phyloP scores from a whole-genome alignment of 495 filamentous ascomycete species.

The Penicillium argentinense region DNA sequence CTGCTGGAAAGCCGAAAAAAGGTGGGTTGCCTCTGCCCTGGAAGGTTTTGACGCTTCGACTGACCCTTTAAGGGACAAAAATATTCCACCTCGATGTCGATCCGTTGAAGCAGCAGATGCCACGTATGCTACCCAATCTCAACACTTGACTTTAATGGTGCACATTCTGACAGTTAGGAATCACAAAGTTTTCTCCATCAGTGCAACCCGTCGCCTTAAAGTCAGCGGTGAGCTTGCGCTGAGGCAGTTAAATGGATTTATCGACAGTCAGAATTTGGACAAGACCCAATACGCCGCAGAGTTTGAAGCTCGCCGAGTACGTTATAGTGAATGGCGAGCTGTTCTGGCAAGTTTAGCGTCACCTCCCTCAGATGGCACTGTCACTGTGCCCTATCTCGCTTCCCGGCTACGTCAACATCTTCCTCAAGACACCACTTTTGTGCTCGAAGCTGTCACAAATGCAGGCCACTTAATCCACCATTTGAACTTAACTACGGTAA shows the following conservation, averaged over 20 bases:
- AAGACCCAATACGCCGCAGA: neutral
- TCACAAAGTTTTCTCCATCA: constrained; percentile 60
- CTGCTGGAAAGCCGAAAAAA: constrained; percentile 45
- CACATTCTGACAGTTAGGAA: neutral
- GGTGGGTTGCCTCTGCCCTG: constrained; percentile 30
- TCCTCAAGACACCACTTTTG: constrained; percentile 75
- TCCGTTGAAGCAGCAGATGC: constrained; percentile 82
- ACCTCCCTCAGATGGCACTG: constrained; percentile 2
- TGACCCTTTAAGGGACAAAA: constrained; percentile 16
- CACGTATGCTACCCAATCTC: constrained; percentile 23
- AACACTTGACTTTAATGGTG: no score
- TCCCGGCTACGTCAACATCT: constrained; percentile 56
- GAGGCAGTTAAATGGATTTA: constrained; percentile 16
- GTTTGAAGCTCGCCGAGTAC: constrained; percentile 7
- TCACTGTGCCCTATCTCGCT: constrained; percentile 18
- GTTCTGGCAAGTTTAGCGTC: constrained; percentile 2
- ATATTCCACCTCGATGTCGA: constrained; percentile 82
- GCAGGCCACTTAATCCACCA: constrained; percentile 73
- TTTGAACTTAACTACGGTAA: constrained; percentile 18
- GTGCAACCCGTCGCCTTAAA: constrained; percentile 48
- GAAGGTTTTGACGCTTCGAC: neutral
- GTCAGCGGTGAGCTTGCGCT: constrained; percentile 21
- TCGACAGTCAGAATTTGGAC: constrained; percentile 11
- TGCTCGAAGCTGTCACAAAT: constrained; percentile 84
- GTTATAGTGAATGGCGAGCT: constrained; percentile 12